Evolutionary conservation across 371 early-diverging fungal genomes (phyloP), one percentile per base, ranked within the genome.

Genomic region (Nematocida homosporus): DNA sequence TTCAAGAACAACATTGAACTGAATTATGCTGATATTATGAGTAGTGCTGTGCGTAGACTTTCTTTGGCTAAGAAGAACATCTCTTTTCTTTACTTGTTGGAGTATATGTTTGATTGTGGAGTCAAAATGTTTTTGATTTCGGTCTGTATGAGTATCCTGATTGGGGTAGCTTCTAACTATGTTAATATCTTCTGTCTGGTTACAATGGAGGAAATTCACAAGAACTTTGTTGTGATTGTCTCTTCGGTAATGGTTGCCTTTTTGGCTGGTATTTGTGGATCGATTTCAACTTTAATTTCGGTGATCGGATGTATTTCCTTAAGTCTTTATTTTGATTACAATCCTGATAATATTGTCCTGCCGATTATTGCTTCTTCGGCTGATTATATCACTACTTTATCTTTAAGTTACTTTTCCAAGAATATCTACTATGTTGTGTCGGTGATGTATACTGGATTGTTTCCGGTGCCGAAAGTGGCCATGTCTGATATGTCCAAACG

Each of bases 1-100:
- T 85, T 85, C 64, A 85, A 83, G 64, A 83, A 83, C 35, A 85
- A 83, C 65, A 77, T 80, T 29, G 85, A 85, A 60, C 53, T 83
- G 5, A 76, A 79, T 25, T 82, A 79, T 72, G 81, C 83, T 1
- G 75, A 72, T 42, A 61, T 57, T 18, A 72, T 72, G 75, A 72
- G 75, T 44, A 72, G 75, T 34, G 27, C 63, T 23, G 38, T 61
- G 10, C 48, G 57, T 23, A 56, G 38, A 30, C 5, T 57, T 4
- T 44, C 41, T 1, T 10, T 48, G 0, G 10, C 32, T n/a, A 38
- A 42, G n/a, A 51, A 35, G 13, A 8, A 25, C 0, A 27, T 72
- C 10, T 72, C 75, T 38, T 29, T 44, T 6, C 2, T 50, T 20
- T 6, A 23, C 32, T 10, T 72, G 16, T 32, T 68, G 18, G 68